Conservation (phyloP, 768 basidiomycete species). For the Tephrocybe sp. region DNA sequence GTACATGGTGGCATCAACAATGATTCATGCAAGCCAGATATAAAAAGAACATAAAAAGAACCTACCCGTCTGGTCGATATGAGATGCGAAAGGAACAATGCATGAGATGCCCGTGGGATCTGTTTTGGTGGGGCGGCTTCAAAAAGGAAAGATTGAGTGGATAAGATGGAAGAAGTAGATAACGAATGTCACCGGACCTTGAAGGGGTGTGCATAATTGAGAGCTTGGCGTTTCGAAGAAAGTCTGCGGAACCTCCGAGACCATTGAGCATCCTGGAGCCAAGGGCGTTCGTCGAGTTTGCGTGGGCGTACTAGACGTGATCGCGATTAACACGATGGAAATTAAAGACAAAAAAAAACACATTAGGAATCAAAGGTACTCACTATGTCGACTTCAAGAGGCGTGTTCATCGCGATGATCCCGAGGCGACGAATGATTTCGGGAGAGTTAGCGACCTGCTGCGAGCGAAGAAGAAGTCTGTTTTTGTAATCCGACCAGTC, state of each 20-base stretch:
- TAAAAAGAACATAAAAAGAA: background rate
- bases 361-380: too few relatives aligned
- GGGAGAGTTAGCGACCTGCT: slow-evolving; percentile 50
- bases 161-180: too few relatives aligned
- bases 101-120: slow-evolving; percentile 50
- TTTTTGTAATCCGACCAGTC: slow-evolving; percentile 47
- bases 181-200: too few relatives aligned
- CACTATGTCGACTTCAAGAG: slow-evolving; percentile 49
- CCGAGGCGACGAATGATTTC: slow-evolving; percentile 47
- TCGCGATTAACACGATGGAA: too few relatives aligned
- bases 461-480: slow-evolving; percentile 44
- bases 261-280: slow-evolving; percentile 51
- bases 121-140: slow-evolving; percentile 43
- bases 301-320: slow-evolving; percentile 52
- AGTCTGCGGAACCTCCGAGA: slow-evolving; percentile 47
- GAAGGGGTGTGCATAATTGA: slow-evolving; percentile 52
- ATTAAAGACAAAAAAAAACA: too few relatives aligned
- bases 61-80: slow-evolving; percentile 47
- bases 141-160: too few relatives aligned
- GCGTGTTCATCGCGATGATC: slow-evolving; percentile 51
- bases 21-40: background rate
- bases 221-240: slow-evolving; percentile 46
- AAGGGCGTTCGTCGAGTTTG: slow-evolving; percentile 49
- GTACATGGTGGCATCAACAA: background rate
- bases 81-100: slow-evolving; percentile 46